These are phyloP conservation scores for Suhomyces pyralidae DNA, from an alignment of 805 yeast genomes.

Conservation along the genomic window DNA sequence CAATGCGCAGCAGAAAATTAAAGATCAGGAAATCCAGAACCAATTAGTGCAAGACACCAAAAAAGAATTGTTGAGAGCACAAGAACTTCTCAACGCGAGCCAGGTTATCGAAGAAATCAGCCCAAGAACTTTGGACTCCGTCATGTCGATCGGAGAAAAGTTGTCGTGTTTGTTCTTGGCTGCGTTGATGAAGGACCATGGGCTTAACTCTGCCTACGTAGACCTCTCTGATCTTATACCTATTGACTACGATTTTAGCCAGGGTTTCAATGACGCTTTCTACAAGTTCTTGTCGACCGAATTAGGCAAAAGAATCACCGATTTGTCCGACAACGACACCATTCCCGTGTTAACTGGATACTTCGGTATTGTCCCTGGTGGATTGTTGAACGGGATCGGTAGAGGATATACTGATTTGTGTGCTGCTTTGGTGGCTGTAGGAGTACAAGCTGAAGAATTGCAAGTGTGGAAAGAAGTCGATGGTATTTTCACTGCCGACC, in stretches of 20 bases:
- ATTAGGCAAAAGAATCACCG: constrained; percentile 49
- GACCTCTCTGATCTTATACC: constrained; percentile 77
- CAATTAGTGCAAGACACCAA: constrained; percentile 58
- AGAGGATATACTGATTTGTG: constrained; percentile 97
- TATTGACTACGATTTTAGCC: constrained; percentile 49
- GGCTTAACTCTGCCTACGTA: constrained; percentile 72
- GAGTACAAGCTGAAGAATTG: constrained; percentile 84
- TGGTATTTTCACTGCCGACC: constrained; percentile 98
- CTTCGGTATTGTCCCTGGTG: constrained; percentile 95
- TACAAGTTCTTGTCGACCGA: constrained; percentile 54
- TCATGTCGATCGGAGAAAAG: constrained; percentile 93
- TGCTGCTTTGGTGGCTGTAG: constrained; percentile 96
- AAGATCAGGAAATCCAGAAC: constrained; percentile 42
- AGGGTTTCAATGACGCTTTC: constrained; percentile 65
- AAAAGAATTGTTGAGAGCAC: constrained; percentile 64
- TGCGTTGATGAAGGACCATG: constrained; percentile 76
- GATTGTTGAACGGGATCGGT: constrained; percentile 87
- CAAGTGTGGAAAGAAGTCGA: constrained; percentile 99
- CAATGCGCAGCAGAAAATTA: constrained; percentile 62
- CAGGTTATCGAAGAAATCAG: constrained; percentile 89
- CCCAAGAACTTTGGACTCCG: constrained; percentile 80
- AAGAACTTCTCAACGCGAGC: constrained; percentile 77
- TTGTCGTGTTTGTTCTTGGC: constrained; percentile 88
- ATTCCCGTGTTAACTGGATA: constrained; percentile 95
- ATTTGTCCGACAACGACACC: constrained; percentile 37